Conservation (phyloP, 1,284 basidiomycete species). For the Irpex sp. region DNA sequence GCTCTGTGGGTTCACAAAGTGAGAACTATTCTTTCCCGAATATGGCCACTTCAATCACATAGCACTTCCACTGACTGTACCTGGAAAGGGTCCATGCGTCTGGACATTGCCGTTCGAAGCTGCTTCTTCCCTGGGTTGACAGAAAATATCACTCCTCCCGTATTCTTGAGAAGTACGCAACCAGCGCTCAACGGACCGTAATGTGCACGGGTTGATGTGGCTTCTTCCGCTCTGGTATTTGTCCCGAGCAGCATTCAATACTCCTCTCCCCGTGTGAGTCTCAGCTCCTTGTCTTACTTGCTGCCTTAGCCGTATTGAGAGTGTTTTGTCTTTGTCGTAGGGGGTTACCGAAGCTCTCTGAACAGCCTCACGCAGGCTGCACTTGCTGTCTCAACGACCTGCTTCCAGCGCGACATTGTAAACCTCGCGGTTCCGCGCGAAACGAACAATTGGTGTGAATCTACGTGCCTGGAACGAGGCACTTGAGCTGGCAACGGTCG, state of each 20-base stretch:
- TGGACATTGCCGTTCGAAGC: neutral
- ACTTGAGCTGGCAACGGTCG: neutral
- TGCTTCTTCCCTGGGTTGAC: constrained; percentile 8
- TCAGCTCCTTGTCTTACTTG: neutral
- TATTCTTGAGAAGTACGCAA: neutral
- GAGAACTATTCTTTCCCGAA: neutral
- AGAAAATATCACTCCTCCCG: constrained; percentile 8
- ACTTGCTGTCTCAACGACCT: neutral
- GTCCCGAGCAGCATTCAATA: neutral
- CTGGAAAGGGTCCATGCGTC: neutral
- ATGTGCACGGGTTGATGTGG: neutral
- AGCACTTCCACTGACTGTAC: neutral
- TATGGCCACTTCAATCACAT: neutral
- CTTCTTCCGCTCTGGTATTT: neutral
- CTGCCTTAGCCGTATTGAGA: neutral
- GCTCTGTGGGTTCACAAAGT: neutral
- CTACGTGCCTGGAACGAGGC: neutral
- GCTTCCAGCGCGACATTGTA: neutral
- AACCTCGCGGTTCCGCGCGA: neutral
- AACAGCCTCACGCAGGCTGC: neutral
- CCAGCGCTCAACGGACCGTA: neutral
- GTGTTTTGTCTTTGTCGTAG: neutral
- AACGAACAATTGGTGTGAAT: neutral
- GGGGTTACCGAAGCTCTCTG: neutral
- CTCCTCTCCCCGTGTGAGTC: neutral